These are phyloP conservation scores for Boletus speciosus DNA, from an alignment of 768 basidiomycete species.

Conservation along the genomic window DNA sequence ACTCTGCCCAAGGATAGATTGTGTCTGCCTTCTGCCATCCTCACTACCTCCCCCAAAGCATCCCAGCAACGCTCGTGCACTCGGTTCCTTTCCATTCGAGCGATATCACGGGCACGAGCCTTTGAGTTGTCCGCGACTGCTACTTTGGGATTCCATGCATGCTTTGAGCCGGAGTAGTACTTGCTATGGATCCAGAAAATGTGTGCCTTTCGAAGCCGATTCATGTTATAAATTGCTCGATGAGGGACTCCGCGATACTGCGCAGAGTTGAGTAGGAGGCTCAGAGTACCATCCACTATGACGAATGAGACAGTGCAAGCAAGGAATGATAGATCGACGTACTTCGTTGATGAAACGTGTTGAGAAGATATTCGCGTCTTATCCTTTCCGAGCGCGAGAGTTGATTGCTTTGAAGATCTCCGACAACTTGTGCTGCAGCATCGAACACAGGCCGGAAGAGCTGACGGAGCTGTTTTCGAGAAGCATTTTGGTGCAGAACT, in stretches of 20 bases:
- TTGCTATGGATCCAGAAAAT: conserved; percentile 24
- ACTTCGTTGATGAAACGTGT: conserved; percentile 57
- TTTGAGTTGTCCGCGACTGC: conserved; percentile 22
- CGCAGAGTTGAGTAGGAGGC: conserved; percentile 58
- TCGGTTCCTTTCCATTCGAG: conserved; percentile 21
- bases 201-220: conserved; percentile 30
- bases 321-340: conserved; percentile 8
- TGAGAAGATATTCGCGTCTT: conserved; percentile 41
- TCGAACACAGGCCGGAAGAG: conserved; percentile 57
- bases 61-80: conserved; percentile 41
- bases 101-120: conserved; percentile 15
- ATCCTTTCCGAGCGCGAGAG: conserved; percentile 28
- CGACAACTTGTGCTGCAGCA: conserved; percentile 42
- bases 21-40: conserved; percentile 57
- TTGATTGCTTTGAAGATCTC: conserved; percentile 36
- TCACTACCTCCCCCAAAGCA: conserved; percentile 50
- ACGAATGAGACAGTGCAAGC: conserved; percentile 10
- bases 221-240: conserved; percentile 51
- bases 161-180: conserved; percentile 20
- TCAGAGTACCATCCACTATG: conserved; percentile 66
- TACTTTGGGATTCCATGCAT: conserved; percentile 41
- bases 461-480: conserved; percentile 42
- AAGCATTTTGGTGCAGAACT: conserved; percentile 49
- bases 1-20: conserved; percentile 50
- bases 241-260: conserved; percentile 62